Evolutionary conservation across 331 rosid species (phyloP), one percentile per base, ranked within the genome.

Genomic region (Prunus yedoensis): DNA sequence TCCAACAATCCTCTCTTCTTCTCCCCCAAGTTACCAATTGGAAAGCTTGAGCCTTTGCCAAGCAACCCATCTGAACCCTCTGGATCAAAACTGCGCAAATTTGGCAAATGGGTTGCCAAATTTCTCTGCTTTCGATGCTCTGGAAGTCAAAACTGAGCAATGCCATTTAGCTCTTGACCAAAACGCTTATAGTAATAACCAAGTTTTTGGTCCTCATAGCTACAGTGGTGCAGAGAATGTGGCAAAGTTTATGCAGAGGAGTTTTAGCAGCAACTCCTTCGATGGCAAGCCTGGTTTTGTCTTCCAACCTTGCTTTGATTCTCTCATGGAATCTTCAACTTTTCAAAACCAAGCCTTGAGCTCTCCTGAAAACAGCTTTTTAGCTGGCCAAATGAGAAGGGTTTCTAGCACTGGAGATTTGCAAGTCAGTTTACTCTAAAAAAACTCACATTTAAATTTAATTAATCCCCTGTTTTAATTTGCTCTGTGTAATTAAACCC

Each of bases 351-450:
- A 78, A 52, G 69, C 81, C 35, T 65, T 79, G 60, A 81, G 78
- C 20, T 87, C 87, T 60, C 85, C 93, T 0, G 91, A 91, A 68
- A 84, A 66, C 30, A 62, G 50, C 68, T 77, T 88, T 69, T 80
- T 89, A 66, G 4, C 28, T 2, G 83, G 85, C 3, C 89, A 91
- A 80, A 74, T 88, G 78, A 89, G 96, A 27, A 85, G 88, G 57
- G 94, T 75, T 15, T 91, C 77, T 80, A 91, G 96, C 83, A 67
- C 97, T 10, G 90, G 96, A 67, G 97, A 91, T 82, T 91, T 90
- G 73, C 99, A 92, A 88, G 99, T 89, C 67, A 60, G 75, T 68
- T 41, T 21, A 41, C 62, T 58, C 71, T 45, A 35, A 9, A 1
- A 15, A 47, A 47, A 62, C 14, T 12, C 35, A 10, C 16, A 25